Conservation (phyloP, 2,329 filamentous ascomycete species). For the Calcarisporium arbuscula region DNA sequence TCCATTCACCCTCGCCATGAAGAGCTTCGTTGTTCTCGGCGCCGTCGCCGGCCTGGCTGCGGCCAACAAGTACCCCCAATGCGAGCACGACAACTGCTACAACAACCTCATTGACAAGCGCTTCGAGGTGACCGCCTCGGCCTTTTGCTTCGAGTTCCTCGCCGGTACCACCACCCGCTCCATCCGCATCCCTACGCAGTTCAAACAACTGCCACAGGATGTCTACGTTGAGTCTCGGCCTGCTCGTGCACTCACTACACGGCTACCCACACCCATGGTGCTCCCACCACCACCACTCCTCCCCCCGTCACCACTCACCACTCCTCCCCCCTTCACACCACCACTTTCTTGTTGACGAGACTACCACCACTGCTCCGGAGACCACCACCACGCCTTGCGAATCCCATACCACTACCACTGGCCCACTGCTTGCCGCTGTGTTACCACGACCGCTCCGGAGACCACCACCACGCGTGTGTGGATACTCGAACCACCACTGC, state of each 20-base stretch:
- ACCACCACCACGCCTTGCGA: conserved; percentile 1
- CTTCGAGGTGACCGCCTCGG: conserved; percentile 20
- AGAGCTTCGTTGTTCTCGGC: conserved; percentile 24
- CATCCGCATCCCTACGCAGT: conserved; percentile 23
- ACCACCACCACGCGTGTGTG: conserved; percentile 3
- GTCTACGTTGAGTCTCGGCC: conserved; percentile 21
- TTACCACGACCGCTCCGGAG: conserved; percentile 4
- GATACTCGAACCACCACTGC: conserved; percentile 11
- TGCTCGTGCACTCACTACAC: conserved; percentile 33
- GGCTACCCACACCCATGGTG: conserved; percentile 19
- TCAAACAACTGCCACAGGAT: conserved; percentile 20
- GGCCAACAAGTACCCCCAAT: conserved; percentile 21
- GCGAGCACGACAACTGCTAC: conserved; percentile 28
- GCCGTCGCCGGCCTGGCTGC: conserved; percentile 22
- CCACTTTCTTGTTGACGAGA: neutral
- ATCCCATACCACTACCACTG: neutral
- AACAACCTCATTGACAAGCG: conserved; percentile 26
- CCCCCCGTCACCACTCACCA: conserved; percentile 5
- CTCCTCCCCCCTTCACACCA: neutral
- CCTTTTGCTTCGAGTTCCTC: conserved; percentile 28
- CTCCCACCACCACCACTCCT: conserved; percentile 10
- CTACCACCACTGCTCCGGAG: neutral
- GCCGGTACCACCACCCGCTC: conserved; percentile 19
- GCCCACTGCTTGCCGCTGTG: conserved; percentile 3
- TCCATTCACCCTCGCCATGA: conserved; percentile 27